Base-by-base conservation (phyloP, 192 early-diverging fungal species). In the Entomortierella chlamydospora region DNA sequence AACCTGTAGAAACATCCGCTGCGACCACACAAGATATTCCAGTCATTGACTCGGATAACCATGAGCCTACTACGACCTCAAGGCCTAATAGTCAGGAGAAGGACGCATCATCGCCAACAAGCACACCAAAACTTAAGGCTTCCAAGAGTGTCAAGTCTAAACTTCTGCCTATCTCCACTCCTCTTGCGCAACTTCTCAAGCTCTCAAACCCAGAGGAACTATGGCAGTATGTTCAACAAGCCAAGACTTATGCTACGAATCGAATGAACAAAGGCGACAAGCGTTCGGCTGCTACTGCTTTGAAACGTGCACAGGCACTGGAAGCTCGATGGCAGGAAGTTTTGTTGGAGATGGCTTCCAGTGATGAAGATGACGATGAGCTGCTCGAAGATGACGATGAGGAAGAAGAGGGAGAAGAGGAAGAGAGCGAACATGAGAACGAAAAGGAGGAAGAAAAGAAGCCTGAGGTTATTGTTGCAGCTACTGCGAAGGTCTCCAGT, bases 251-350 rank as follows among this genome's bases (percentile, higher is more conserved):
- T 58, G 73, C 73, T 6, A 60, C 73, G 18, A 64, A 65, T 11
- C 73, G 73, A 17, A 77, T 77, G 73, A 77, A 69, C 45, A 77
- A 77, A 59, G 73, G 73, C 13, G 73, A 77, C 30, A 77, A 69
- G 61, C 73, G 73, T 13, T 77, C 73, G 0, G 73, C 73, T 0
- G 65, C 73, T 2, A 77, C 68, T 41, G 73, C 73, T 12, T 23
- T 77, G 54, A 77, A 77, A 45, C 65, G 73, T 37, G 65, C 53
- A 17, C 73, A 77, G 23, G 60, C 73, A 17, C 55, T 77, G 12
- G 73, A 77, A 17, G 66, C 66, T 0, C 65, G 73, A 17, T 77
- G 73, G 66, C 73, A 77, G 33, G 73, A 77, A 42, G 55, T 77
- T 26, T 33, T 77, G 54, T 39, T 77, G 13, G 73, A 77, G 33